Percentiles rank a stretch among this genome's conserved stretches.
phyloP scores from a whole-genome alignment of 2,329 filamentous ascomycete genomes.

The Talaromyces sp. region DNA sequence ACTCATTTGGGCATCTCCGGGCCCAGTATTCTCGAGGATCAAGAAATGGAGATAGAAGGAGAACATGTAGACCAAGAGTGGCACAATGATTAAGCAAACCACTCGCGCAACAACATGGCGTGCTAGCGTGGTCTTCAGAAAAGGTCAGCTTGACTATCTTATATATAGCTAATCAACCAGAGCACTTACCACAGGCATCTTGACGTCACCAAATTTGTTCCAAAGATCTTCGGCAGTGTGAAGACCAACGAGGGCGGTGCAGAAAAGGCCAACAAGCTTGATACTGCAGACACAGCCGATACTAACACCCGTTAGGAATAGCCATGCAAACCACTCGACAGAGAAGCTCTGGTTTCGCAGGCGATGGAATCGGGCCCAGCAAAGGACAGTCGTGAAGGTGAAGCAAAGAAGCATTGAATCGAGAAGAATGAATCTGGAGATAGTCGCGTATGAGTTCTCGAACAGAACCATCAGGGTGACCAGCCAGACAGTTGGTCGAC shows the following conservation, averaged over 20 bases:
- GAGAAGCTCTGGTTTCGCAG: constrained; percentile 83
- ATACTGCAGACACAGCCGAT: constrained; percentile 98
- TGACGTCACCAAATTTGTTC: constrained; percentile 94
- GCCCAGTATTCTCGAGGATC: constrained; percentile 87
- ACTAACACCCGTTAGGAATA: constrained; percentile 87
- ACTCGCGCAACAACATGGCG: constrained; percentile 78
- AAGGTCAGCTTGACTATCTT: constrained; percentile 1
- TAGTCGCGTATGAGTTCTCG: constrained; percentile 99
- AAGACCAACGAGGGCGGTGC: constrained; percentile 87
- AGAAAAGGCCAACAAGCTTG: constrained; percentile 96
- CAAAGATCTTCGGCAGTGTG: constrained; percentile 97
- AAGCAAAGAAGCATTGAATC: constrained; percentile 99
- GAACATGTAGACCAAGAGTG: constrained; percentile 87
- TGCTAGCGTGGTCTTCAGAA: constrained; percentile 58
- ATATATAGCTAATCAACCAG: background rate
- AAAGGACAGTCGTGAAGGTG: constrained; percentile 94
- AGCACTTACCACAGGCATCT: constrained; percentile 72
- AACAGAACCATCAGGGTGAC: constrained; percentile 95
- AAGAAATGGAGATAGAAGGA: constrained; percentile 94
- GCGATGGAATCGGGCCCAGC: constrained; percentile 95
- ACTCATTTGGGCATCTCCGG: constrained; percentile 99
- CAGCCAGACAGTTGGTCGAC: constrained; percentile 85
- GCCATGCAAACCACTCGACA: constrained; percentile 89
- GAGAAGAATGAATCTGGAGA: constrained; percentile 95
- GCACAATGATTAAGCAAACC: constrained; percentile 81